Conservation (phyloP, 2,329 filamentous ascomycete genomes). For the Colletotrichum gloeosporioides region DNA sequence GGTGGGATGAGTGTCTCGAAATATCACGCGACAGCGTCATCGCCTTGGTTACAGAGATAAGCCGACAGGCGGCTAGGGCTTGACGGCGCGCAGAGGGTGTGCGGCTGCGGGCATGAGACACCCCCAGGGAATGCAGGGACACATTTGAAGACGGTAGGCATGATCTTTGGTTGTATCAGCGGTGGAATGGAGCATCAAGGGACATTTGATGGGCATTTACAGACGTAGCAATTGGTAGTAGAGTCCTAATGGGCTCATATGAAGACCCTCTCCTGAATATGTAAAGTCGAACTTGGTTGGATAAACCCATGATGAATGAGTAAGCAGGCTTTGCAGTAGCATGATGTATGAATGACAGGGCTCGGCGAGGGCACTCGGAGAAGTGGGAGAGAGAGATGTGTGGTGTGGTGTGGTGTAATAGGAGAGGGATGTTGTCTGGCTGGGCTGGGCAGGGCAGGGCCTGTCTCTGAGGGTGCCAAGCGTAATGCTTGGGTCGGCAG, state of each 20-base stretch:
- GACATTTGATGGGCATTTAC: not conserved
- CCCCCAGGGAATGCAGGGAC: not conserved
- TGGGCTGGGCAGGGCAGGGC: not conserved
- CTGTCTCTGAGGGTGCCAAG: not conserved
- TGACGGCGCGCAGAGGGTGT: not conserved
- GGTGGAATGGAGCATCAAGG: not conserved
- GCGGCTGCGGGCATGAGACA: not conserved
- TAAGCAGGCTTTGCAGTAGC: not conserved
- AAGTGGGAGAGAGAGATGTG: not conserved
- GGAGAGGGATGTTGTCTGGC: not conserved
- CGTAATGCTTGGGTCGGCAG: not conserved
- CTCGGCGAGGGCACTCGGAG: not conserved
- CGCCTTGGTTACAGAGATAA: not conserved
- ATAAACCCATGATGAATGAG: not conserved
- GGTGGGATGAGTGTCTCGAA: constrained; percentile 12
- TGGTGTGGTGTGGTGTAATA: not conserved
- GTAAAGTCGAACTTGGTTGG: not conserved
- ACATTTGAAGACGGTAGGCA: not conserved
- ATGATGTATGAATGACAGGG: not conserved
- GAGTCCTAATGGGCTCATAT: not conserved
- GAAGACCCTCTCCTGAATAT: not conserved
- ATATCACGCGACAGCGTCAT: constrained; percentile 7
- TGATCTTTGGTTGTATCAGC: not conserved
- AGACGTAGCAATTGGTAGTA: not conserved
- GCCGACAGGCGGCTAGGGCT: not conserved